Evolutionary conservation across 1,284 basidiomycete genomes (phyloP).

Genomic region (Malassezia sp.): DNA sequence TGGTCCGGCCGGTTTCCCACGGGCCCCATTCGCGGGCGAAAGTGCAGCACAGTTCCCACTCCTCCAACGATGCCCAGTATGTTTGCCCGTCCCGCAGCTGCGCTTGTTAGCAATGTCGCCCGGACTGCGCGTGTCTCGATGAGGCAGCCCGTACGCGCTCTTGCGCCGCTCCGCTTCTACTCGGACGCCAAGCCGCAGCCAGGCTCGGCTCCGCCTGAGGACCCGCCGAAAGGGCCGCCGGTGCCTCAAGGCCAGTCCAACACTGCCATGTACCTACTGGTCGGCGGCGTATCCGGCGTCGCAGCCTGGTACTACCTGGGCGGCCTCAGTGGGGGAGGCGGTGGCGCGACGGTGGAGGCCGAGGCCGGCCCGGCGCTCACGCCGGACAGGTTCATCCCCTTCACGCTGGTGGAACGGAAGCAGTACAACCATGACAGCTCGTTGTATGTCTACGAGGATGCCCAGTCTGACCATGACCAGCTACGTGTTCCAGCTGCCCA

Average conservation of each 20-base stretch:
- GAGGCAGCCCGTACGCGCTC: background rate
- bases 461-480: background rate
- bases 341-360: conserved; percentile 18
- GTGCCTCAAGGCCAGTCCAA: too few relatives aligned
- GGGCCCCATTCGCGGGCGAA: too few relatives aligned
- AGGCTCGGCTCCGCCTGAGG: too few relatives aligned
- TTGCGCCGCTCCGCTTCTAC: background rate
- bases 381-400: conserved; percentile 60
- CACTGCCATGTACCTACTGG: conserved; percentile 30
- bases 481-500: conserved; percentile 75
- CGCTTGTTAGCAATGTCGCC: background rate
- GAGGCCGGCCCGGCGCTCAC: conserved; percentile 25
- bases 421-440: conserved; percentile 88
- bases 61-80: too few relatives aligned
- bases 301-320: conserved; percentile 38
- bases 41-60: too few relatives aligned
- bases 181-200: background rate
- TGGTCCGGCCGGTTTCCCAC: too few relatives aligned
- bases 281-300: conserved; percentile 40
- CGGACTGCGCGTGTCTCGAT: conserved; percentile 1
- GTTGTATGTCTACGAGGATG: conserved; percentile 43
- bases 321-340: conserved; percentile 25
- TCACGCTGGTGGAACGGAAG: conserved; percentile 70
- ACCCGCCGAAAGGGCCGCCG: too few relatives aligned
- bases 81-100: conserved; percentile 4